Evolutionary conservation across 306 rosid genomes (phyloP), one percentile per base, ranked within the genome.

Genomic region (Trifolium dubium): DNA sequence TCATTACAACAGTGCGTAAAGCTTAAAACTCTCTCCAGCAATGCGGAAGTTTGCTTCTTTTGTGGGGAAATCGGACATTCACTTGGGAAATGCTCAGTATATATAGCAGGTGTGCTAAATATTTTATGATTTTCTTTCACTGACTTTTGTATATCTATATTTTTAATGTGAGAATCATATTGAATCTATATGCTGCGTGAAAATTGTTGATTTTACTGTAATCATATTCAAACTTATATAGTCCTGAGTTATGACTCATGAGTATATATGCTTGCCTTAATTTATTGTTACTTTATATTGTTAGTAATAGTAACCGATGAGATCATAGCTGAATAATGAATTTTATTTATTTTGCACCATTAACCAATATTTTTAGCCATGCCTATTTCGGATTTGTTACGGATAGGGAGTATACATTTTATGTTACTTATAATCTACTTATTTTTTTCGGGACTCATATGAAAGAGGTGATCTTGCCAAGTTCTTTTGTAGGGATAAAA

Each of bases 31-130:
- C 67, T 63, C 51, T 63, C 58, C 3, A 23, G 0, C 10, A 1
- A 37, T 32, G 72, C 43, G 62, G 89, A 83, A 66, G 4, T 92
- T 39, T 94, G 99, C 85, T 92, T 88, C 80, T 92, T 88, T 62
- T 94, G 99, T 82, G 88, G 89, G 41, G 79, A 83, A 78, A 51
- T 65, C 2, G 96, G 99, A 40, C 99, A 94, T 71, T 79, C 92
- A 10, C 88, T 94, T 53, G 84, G 82, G 43, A 81, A 43, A 5
- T 94, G 99, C 64, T 74, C 82, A 12, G 68, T 46, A 4, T 82
- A 94, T 64, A 82, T 56, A 77, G 89, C 91, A 41, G 98, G 98
- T 92, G 72, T 79, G 5, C 65, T 46, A 60, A 43, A 55, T 5
- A 53, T 71, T 64, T 64, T 34, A 17, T 70, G 49, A 11, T 67